Base-by-base conservation (phyloP, 2,329 filamentous ascomycete species). In the Aureobasidium sp. region DNA sequence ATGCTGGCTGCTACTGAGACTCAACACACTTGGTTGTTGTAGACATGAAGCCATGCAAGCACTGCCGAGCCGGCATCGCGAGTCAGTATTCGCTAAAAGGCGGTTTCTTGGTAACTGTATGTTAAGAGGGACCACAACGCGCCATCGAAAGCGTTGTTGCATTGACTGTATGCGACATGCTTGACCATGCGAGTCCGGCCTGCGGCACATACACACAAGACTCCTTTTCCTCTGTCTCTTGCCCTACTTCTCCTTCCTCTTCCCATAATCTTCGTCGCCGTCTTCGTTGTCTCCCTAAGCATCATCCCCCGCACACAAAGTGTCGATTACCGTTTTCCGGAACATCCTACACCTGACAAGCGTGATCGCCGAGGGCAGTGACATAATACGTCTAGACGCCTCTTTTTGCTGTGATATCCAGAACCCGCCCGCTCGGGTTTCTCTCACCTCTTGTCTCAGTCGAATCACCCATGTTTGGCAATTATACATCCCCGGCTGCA, bases 401-500 rank as follows among this genome's bases (percentile, higher is more conserved):
- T 45, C 53, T 45, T 48, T 48, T 30, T 48, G 45, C 13, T 30
- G 7, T 30, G 27, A 16, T 14, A 47, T 8, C 16, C 25, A 4
- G n/a, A 3, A 21, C 14, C 27, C 27, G 27, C 21, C 4, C 45
- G 45, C 27, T 48, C 27, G 45, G 32, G 11, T 16, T 48, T 8
- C 32, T 14, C 21, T 30, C 47, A 21, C 13, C 29, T 34, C n/a
- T 39, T 42, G 45, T 54, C 32, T 49, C 59, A 32, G 47, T 37
- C 2, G n/a, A 3, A 41, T 42, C 50, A 42, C 50, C 36, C 54
- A 79, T 79, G 77, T 76, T 78, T 66, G 76, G 75, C 57, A 72
- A 74, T 55, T 71, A 76, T 50, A 67, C 71, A n/a, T 21, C 21
- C 21, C 73, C 75, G 61, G 68, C 73, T 61, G 68, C 75, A 58